Evolutionary conservation across 2,329 filamentous ascomycete genomes (phyloP), one percentile per base, ranked within the genome.

Genomic region (Pseudogymnoascus sp.): DNA sequence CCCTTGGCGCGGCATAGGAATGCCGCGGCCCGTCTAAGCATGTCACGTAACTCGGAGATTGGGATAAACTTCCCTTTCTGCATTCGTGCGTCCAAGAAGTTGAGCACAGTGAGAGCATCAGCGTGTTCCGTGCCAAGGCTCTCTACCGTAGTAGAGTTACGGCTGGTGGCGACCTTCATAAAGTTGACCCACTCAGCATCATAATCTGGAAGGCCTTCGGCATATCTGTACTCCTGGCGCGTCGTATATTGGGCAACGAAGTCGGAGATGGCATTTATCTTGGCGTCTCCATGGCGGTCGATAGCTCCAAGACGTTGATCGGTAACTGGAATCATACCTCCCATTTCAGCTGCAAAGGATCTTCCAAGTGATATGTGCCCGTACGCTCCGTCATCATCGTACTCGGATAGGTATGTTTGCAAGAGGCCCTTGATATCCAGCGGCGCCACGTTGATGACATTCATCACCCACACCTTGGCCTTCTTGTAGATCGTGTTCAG

Each of bases 161-260:
- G 80, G 69, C 65, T 79, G 76, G 58, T 79, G 65, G 81, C 80
- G 59, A 82, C 72, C 13, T 80, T 80, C 79, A 86, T 82, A 63
- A 83, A 81, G 52, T 80, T 81, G 59, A 88, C 76, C 77, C 88
- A 83, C 70, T 88, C 85, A 63, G 82, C 79, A 63, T 87, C 85
- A 64, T 87, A 84, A 63, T 88, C 86, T 1, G 87, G 85, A 37
- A 89, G 77, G 2, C 85, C 83, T 72, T 96, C 91, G 9, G 91
- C 86, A 71, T 93, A 93, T 62, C 92, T 87, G 74, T 99, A 99
- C 71, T 96, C 92, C 72, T 99, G 95, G 37, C 94, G 88, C 27
- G 92, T 95, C 3, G 93, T 97, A 73, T 99, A 99, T 71, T 99
- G 93, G 1, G 94, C 92, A 71, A 99, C 86, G 69, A 99, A 96